A percentile compares a stretch with the other conserved stretches of the same genome.
phyloP scores from a whole-genome alignment of 441 rosid genomes.

The Mallotus repandus region DNA sequence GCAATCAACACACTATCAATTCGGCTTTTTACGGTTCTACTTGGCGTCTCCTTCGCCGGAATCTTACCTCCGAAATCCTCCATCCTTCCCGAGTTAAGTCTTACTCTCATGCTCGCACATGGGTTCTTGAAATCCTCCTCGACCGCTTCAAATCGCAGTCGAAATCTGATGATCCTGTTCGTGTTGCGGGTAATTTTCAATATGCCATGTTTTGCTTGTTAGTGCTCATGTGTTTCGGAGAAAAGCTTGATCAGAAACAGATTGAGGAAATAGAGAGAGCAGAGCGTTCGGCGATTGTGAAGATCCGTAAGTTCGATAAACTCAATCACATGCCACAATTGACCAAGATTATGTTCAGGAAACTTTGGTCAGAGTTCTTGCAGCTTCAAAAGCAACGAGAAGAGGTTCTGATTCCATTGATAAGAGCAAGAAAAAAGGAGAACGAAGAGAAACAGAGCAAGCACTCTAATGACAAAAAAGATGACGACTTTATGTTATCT shows the following conservation, averaged over 20 bases:
- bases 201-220: slow-evolving; percentile 24
- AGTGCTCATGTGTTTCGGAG: slow-evolving; percentile 26
- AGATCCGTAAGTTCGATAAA: slow-evolving; percentile 1
- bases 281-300: slow-evolving; percentile 9
- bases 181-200: neutral
- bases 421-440: slow-evolving; percentile 29
- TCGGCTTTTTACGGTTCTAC: slow-evolving; percentile 38
- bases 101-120: slow-evolving; percentile 13
- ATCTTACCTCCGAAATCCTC: slow-evolving; percentile 26
- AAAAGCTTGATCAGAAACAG: slow-evolving; percentile 15
- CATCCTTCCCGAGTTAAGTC: slow-evolving; percentile 20
- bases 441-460: slow-evolving; percentile 15
- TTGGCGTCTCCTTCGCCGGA: slow-evolving; percentile 45
- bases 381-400: slow-evolving; percentile 10
- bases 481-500: slow-evolving; percentile 11
- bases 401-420: slow-evolving; percentile 27
- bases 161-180: neutral
- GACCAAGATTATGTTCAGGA: slow-evolving; percentile 28
- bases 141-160: neutral
- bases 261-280: slow-evolving; percentile 28
- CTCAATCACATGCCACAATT: slow-evolving; percentile 39
- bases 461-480: neutral
- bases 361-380: slow-evolving; percentile 32
- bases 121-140: slow-evolving; percentile 17
- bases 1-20: slow-evolving; percentile 38